phyloP scores from a whole-genome alignment of 352 stramenopile genomes.

The Pythium biforme region DNA sequence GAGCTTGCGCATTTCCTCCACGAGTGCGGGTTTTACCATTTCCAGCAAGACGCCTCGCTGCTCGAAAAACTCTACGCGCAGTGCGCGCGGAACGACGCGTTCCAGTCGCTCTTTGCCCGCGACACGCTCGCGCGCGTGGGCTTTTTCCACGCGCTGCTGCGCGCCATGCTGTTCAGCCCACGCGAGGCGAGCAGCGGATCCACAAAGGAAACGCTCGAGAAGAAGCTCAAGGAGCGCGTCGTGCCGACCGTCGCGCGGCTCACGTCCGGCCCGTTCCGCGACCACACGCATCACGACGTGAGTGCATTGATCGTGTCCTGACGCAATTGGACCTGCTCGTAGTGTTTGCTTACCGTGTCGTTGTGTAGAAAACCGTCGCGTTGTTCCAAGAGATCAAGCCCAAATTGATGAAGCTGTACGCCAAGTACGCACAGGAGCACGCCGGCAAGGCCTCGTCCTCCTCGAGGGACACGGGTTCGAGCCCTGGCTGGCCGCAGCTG shows the following conservation, averaged over 20 bases:
- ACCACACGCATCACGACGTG: constrained; percentile 77
- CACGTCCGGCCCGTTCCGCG: constrained; percentile 67
- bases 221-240: constrained; percentile 41
- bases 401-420: constrained; percentile 72
- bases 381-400: constrained; percentile 70
- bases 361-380: constrained; percentile 58
- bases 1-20: constrained; percentile 79
- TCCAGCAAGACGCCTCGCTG: constrained; percentile 31
- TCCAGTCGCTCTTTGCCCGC: constrained; percentile 53
- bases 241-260: constrained; percentile 52
- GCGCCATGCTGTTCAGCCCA: constrained; percentile 41
- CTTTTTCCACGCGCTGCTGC: constrained; percentile 66
- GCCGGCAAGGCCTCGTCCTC: not conserved
- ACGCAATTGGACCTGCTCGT: no score
- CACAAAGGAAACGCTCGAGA: constrained; percentile 41
- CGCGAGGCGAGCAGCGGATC: constrained; percentile 7
- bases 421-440: constrained; percentile 56
- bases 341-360: not conserved
- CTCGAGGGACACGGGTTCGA: constrained; percentile 10
- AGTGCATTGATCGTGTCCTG: not conserved
- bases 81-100: constrained; percentile 35
- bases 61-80: constrained; percentile 45
- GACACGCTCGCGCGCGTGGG: constrained; percentile 61
- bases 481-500: constrained; percentile 41
- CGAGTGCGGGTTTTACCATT: constrained; percentile 54